Base-by-base conservation (phyloP, 495 filamentous ascomycete genomes). In the Penicillium cosmopolitanum region DNA sequence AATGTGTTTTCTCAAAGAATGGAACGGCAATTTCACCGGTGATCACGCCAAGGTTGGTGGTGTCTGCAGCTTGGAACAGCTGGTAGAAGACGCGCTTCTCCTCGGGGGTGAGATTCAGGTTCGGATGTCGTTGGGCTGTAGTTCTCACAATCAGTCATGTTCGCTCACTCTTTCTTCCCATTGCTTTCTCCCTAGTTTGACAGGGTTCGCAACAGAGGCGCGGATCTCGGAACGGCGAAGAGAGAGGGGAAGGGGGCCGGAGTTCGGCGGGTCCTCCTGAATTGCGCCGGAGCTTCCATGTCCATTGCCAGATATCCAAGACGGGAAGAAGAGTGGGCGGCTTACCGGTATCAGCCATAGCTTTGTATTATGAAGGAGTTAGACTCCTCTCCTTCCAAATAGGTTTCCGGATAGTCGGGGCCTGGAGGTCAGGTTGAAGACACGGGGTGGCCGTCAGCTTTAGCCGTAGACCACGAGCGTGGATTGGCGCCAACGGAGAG, bases 21-120 rank as follows among this genome's bases (percentile, higher is more conserved):
- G 93, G 92, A 65, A 98, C 96, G 8, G 95, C 95, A 55, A 96
- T 82, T 73, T 98, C 95, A 63, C 96, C 95, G 13, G 94, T 97
- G 12, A 98, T 91, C 50, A 97, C 92, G n/a, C 92, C 91, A 18
- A 96, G 84, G 66, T 83, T 87, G 58, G 96, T 95, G 31, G 87
- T 87, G 68, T 98, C 96, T 40, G 95, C 95, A 58, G 88, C 85
- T 69, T 87, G 83, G 73, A 98, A 98, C 51, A 98, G 85, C 74
- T 94, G 91, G 40, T 88, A 90, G 73, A 95, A 98, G 38, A 89
- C 86, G 66, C 92, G 89, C 79, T 96, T 96, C 80, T 98, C 95
- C 61, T 98, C 92, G 11, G 87, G 79, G 16, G 89, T 92, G 61
- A 98, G 86, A 76, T 96, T 93, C 61, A 98, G 85, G 71, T 88